Evolutionary conservation across 202 grass and related monocot genomes (phyloP).

Genomic region (Schoenoplectus triqueter): DNA sequence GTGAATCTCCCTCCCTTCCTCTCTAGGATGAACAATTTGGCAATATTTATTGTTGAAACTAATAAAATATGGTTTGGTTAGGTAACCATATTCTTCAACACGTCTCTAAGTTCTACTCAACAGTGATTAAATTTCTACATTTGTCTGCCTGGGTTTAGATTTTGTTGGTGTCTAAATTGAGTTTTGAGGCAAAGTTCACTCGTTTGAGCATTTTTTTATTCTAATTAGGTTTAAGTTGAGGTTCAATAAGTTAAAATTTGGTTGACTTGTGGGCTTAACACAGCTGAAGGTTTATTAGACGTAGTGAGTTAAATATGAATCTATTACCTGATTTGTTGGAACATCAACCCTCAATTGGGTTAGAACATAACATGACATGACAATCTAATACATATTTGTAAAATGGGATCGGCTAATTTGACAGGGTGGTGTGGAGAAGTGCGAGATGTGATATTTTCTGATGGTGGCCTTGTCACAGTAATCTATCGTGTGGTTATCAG

Average conservation of each 20-base stretch:
- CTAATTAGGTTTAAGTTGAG: background rate
- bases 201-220: background rate
- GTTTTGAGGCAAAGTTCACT: conserved; percentile 5
- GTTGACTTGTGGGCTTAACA: background rate
- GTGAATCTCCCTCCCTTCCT: conserved; percentile 39
- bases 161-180: background rate
- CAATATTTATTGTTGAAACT: conserved; percentile 7
- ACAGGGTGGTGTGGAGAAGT: conserved; percentile 99
- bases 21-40: conserved; percentile 28
- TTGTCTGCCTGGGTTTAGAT: conserved; percentile 17
- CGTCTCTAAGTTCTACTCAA: too few relatives aligned
- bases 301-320: conserved; percentile 12
- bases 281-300: background rate
- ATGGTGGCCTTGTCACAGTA: conserved; percentile 80
- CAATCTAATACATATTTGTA: conserved; percentile 29
- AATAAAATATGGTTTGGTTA: background rate
- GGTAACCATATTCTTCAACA: background rate
- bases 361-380: background rate
- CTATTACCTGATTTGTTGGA: background rate
- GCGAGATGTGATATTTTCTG: conserved; percentile 76
- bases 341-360: conserved; percentile 15
- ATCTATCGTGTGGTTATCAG: conserved; percentile 81
- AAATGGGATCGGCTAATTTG: conserved; percentile 32
- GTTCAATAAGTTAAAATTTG: background rate
- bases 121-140: background rate